Base-by-base conservation (phyloP, 108 stramenopile genomes). In the Nannochloropsis salina region DNA sequence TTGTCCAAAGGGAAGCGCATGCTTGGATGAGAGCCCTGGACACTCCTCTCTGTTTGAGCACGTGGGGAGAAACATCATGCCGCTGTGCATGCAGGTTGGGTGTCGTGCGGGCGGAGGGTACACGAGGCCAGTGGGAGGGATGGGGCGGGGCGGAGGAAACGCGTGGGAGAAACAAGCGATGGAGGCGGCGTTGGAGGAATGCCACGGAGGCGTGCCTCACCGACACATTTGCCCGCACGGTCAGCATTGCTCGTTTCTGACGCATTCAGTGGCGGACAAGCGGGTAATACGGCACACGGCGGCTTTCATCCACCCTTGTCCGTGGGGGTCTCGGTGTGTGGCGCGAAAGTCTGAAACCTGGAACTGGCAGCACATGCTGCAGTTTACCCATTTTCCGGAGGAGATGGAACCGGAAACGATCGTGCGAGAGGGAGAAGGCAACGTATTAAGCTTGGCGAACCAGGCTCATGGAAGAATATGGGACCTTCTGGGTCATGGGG, bases 291-390 rank as follows among this genome's bases (percentile, higher is more conserved):
- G 47, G 47, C 47, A 51, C 15, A 51, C 47, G 47, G 47, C 47
- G 47, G 15, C 12, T 51, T 51, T 51, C 47, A 51, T 51, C 47
- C 47, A 51, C 15, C 47, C 47, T 51, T 51, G 47, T 15, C 47
- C 47, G 12, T 51, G 47, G 47, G 47, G 47, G 47, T 10, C 47
- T 12, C 10, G 47, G 47, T 51, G 47, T 15, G 47, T 51, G 47
- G 47, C 47, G 47, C 47, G 47, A 15, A 51, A 15, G 47, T 10
- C 47, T 10, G 47, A 51, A 15, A 51, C 47, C 12, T 51, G 47
- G 47, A 51, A 51, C 47, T 51, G 47, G 47, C 47, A 51, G 47
- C 47, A 51, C 47, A 51, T 51, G 47, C 15, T 51, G 47, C 47
- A 51, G 15, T 51, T 51, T 51, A 51, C 47, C 47, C 47, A 51